Base-by-base conservation (phyloP, 163 green algal species). In the Chlorella variabilis region DNA sequence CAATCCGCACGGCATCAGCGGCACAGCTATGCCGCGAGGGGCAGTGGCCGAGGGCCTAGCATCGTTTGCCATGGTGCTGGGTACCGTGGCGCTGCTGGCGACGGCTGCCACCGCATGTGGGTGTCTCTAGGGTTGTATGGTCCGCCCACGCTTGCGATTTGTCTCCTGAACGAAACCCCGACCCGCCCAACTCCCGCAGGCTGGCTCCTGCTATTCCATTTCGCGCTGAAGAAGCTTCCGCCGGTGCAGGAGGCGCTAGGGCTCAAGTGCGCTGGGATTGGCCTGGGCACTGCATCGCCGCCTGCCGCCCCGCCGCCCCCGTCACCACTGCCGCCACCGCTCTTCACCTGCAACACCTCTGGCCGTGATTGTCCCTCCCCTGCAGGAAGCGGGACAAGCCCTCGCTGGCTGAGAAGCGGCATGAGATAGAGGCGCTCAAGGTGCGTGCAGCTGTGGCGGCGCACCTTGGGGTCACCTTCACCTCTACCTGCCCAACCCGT, bases 341-440 rank as follows among this genome's bases (percentile, higher is more conserved):
- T 17, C 70, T n/a, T 31, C 45, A 6, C 45, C 49, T 17, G 25
- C 33, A 54, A 18, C 25, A 2, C n/a, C 11, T 34, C 38, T 42
- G n/a, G 6, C n/a, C 8, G 13, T 27, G n/a, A 0, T n/a, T 25
- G 1, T 15, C 18, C 23, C 54, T 29, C 54, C 23, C 20, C 25
- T 78, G 56, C 59, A 84, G 73, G 36, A 81, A 75, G 21, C 70
- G 62, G 9, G 36, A 66, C 20, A 85, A 85, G 71, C 83, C 83
- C 1, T 56, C 58, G 17, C 61, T 76, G 27, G 77, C 42, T 34
- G 77, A 84, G 49, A 71, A 63, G 61, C 45, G 78, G 61, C 25
- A 63, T 0, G 77, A 87, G 36, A 87, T 87, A 49, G 76, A 85
- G 4, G 58, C 36, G 1, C 45, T 84, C 2, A 87, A 87, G 83